phyloP scores from a whole-genome alignment of 352 stramenopile species.

The Phytopythium vexans region DNA sequence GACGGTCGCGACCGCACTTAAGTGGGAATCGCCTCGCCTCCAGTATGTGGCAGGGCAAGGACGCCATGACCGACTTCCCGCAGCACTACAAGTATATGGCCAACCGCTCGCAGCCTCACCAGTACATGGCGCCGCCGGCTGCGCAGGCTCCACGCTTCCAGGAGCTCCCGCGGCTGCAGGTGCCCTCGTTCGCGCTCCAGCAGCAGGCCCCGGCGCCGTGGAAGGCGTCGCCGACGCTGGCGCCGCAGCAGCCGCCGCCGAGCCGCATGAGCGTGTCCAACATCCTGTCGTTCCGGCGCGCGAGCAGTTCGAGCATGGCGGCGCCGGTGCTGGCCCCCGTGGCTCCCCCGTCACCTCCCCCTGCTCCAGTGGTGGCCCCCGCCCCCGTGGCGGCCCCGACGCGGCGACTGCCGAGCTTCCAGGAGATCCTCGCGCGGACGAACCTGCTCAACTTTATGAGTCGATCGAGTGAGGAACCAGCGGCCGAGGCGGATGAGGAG shows the following conservation, averaged over 20 bases:
- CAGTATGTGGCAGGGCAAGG: neutral
- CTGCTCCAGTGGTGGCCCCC: conserved; percentile 13
- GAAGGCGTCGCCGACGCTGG: conserved; percentile 31
- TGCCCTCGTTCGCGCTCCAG: conserved; percentile 50
- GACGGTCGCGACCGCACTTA: neutral
- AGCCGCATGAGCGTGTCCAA: conserved; percentile 52
- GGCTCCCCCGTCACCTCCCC: conserved; percentile 15
- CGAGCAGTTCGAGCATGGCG: conserved; percentile 26
- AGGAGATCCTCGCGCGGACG: conserved; percentile 59
- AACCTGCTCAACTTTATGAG: conserved; percentile 63
- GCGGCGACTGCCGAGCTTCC: conserved; percentile 59
- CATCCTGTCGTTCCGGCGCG: conserved; percentile 26
- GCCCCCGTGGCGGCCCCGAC: conserved; percentile 9
- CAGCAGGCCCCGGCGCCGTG: conserved; percentile 50
- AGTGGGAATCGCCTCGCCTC: neutral
- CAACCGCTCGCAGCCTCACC: conserved; percentile 23
- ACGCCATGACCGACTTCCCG: conserved; percentile 26
- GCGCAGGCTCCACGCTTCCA: conserved; percentile 37
- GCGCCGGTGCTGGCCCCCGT: conserved; percentile 8
- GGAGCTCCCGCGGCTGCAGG: conserved; percentile 65
- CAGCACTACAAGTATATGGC: conserved; percentile 32
- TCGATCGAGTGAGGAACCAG: conserved; percentile 22
- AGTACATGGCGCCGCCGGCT: conserved; percentile 16
- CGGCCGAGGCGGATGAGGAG: conserved; percentile 5
- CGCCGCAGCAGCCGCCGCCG: conserved; percentile 19